Percentiles rank a stretch among this genome's conserved stretches.
These are phyloP conservation scores for Pythium phragmitis DNA, from an alignment of 352 stramenopile species.

Conservation along the genomic window DNA sequence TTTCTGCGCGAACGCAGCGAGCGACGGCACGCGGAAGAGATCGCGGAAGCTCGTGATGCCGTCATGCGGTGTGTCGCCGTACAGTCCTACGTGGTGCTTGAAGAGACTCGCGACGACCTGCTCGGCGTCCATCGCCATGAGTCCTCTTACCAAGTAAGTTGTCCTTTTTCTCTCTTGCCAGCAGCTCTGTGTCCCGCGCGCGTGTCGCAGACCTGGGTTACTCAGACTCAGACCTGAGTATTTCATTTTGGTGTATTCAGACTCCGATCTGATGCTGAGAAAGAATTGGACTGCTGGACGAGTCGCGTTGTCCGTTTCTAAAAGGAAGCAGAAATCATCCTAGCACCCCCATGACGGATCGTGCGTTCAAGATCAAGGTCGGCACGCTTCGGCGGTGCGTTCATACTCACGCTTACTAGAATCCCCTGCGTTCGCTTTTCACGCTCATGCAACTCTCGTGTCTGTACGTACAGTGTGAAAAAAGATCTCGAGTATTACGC, in stretches of 20 bases:
- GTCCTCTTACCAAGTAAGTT: too few species aligned
- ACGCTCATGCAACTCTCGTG: not conserved
- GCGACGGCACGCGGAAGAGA: slow-evolving; percentile 41
- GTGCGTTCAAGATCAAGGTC: slow-evolving; percentile 85
- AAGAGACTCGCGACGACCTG: slow-evolving; percentile 73
- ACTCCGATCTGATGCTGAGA: too few species aligned
- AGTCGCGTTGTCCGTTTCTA: too few species aligned
- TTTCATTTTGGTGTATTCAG: not conserved
- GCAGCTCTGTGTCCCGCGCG: not conserved
- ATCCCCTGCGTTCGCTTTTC: not conserved
- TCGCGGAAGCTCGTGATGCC: slow-evolving; percentile 49
- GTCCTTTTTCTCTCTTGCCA: not conserved
- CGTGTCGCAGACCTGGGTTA: slow-evolving; percentile 13
- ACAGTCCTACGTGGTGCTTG: slow-evolving; percentile 82
- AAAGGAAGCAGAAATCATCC: too few species aligned
- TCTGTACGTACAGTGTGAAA: slow-evolving; percentile 45
- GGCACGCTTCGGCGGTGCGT: slow-evolving; percentile 63
- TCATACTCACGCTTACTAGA: not conserved
- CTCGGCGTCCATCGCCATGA: slow-evolving; percentile 28
- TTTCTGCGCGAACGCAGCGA: slow-evolving; percentile 44
- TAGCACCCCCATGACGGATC: slow-evolving; percentile 46
- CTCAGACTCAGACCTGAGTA: slow-evolving; percentile 12
- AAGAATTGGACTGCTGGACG: not conserved
- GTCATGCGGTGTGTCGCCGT: slow-evolving; percentile 1
- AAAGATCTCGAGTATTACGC: slow-evolving; percentile 84